Base-by-base conservation (phyloP, 2,329 filamentous ascomycete genomes). In the Diplocarpon rosae region DNA sequence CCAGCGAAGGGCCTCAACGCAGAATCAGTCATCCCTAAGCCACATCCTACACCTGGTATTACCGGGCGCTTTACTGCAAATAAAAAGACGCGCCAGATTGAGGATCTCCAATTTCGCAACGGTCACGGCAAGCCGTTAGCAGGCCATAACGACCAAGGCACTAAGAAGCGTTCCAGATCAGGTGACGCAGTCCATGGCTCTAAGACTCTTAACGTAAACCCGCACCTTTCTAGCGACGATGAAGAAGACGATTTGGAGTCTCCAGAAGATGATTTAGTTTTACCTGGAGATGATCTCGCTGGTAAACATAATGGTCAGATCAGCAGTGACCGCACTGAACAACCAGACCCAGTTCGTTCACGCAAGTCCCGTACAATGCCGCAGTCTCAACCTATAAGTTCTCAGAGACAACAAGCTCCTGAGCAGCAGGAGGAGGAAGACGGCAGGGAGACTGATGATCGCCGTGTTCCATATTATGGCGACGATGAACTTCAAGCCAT, bases 401-500 rank as follows among this genome's bases (percentile, higher is more conserved):
- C 33, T n/a, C 38, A 37, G 37, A 24, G 24, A 6, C 28, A 30
- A 5, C 37, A 31, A 17, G 2, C 15, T 13, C 16, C 27, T 1
- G 27, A 12, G 17, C 24, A 37, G 11, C 8, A 13, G 10, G 29
- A 35, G 10, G 29, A 35, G 20, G 20, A 24, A 24, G 20, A 24
- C 20, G 20, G 3, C 3, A 24, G 20, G 20, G 20, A 24, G 20
- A 24, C 7, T 3, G 44, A 46, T 9, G n/a, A 11, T 29, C 35
- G 20, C 16, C 24, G 38, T 6, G 33, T 27, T 27, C 29, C 28
- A 33, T 51, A 57, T 24, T 51, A 54, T 32, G 43, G 34, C 13
- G 49, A 55, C 37, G 48, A 51, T 28, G 28, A 47, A 12, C 40
- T 59, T n/a, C 47, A 48, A 14, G 32, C 24, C 2, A 59, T 59